phyloP scores from a whole-genome alignment of 2,329 filamentous ascomycete species.

The Penicillium sp. region DNA sequence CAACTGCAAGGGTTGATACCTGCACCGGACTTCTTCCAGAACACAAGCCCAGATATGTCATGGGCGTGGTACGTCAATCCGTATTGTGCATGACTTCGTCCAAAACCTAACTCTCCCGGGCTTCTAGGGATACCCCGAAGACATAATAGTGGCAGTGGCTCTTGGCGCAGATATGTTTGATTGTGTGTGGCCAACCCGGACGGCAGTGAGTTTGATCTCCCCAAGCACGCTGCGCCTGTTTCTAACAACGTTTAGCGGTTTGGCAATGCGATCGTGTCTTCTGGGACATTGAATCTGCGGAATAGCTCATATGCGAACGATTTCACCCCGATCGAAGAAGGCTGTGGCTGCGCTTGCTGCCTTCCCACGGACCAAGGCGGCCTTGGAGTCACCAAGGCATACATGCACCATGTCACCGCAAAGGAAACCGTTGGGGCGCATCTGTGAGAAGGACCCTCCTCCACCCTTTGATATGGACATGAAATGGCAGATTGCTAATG shows the following conservation, averaged over 20 bases:
- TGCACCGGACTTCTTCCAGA: slow-evolving; percentile 86
- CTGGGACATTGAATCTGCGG: slow-evolving; percentile 82
- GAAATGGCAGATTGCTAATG: slow-evolving; percentile 15
- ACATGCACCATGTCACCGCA: slow-evolving; percentile 85
- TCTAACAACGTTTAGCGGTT: slow-evolving; percentile 63
- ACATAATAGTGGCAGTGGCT: slow-evolving; percentile 89
- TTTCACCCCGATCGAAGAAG: slow-evolving; percentile 81
- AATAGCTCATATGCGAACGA: slow-evolving; percentile 76
- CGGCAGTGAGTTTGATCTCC: slow-evolving; percentile 62
- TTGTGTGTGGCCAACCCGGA: slow-evolving; percentile 97
- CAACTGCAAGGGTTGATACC: slow-evolving; percentile 63
- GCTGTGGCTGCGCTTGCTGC: slow-evolving; percentile 81
- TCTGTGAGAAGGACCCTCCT: slow-evolving; percentile 45
- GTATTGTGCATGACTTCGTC: neutral
- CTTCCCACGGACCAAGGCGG: slow-evolving; percentile 67
- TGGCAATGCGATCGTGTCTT: slow-evolving; percentile 85
- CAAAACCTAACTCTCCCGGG: slow-evolving; percentile 23
- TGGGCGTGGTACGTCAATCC: slow-evolving; percentile 74
- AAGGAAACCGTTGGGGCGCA: slow-evolving; percentile 95
- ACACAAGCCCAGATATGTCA: slow-evolving; percentile 95
- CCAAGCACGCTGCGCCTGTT: neutral
- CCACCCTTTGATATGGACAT: neutral
- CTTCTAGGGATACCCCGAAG: slow-evolving; percentile 86
- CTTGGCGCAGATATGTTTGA: slow-evolving; percentile 99
- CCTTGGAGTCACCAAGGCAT: slow-evolving; percentile 82